Evolutionary conservation across 345 rosid species (phyloP), one percentile per base, ranked within the genome.

Genomic region (Acer negundo): DNA sequence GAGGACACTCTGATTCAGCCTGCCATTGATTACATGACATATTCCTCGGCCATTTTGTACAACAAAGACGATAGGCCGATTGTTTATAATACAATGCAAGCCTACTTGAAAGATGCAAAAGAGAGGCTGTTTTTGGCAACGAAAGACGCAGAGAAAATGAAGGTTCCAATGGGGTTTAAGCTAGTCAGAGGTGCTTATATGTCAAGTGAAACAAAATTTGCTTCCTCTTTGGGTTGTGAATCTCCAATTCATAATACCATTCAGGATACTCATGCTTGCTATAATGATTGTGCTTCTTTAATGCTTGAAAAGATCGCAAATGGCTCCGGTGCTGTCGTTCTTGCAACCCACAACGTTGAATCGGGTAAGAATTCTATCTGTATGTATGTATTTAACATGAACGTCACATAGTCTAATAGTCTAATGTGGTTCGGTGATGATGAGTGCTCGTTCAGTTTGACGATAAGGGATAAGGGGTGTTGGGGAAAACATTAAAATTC

Each of bases 161-260:
- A 92, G 23, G 82, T 95, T 38, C 85, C 89, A 1, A 80, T 91
- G 88, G 99, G 99, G 13, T 76, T 91, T 74, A 95, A 95, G 84
- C 68, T 95, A 12, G 99, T 95, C 4, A 86, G 99, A 46, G 99
- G 99, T 0, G 99, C 98, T 15, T 95, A 95, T 62, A 93, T 95
- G 97, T 80, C 91, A 0, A 88, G 91, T 6, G 99, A 93, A 80
- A 77, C 78, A 3, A 82, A 77, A 20, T 31, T 87, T 10, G 99
- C 99, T 0, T 85, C 87, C 69, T 85, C 93, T 11, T 77, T 92
- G 69, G 97, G 98, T 3, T 87, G 35, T 65, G 89, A 86, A 56
- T 91, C 98, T 12, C 99, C 99, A 0, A 67, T 95, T 66, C 99
- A 95, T 75, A 79, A 91, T 63, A 87, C 77, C 62, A 91, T 93